Percentiles rank a stretch among this genome's conserved stretches.
phyloP scores from a whole-genome alignment of 2,329 filamentous ascomycete species.

The Xylaria sp. region DNA sequence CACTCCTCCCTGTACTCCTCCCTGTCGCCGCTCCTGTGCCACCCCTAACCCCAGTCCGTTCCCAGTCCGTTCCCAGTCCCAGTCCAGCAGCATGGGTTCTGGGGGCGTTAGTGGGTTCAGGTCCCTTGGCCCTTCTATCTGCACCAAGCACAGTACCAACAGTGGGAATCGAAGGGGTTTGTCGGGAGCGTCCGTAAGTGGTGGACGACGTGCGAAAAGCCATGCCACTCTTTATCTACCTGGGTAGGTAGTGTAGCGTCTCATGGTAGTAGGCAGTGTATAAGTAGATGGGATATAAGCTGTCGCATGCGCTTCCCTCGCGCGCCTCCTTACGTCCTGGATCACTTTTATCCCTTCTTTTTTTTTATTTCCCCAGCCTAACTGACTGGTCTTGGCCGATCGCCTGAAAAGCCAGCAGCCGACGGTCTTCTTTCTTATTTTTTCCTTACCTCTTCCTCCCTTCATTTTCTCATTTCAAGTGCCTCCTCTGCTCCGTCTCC shows the following conservation, averaged over 20 bases:
- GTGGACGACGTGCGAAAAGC: slow-evolving; percentile 2
- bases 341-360: slow-evolving; percentile 24
- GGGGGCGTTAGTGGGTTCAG: too few species aligned
- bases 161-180: slow-evolving; percentile 7
- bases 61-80: too few species aligned
- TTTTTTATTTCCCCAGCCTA: slow-evolving; percentile 15
- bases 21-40: background rate
- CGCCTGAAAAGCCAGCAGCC: slow-evolving; percentile 20
- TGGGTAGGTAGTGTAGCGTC: background rate
- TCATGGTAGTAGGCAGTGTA: slow-evolving; percentile 5
- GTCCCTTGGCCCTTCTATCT: too few species aligned
- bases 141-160: slow-evolving; percentile 26
- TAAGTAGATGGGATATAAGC: slow-evolving; percentile 31
- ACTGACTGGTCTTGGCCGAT: slow-evolving; percentile 16
- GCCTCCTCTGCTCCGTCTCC: background rate
- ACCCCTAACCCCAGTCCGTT: too few species aligned
- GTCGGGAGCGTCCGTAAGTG: slow-evolving; percentile 13
- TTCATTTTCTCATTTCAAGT: background rate
- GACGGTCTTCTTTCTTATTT: background rate
- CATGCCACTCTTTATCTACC: background rate
- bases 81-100: too few species aligned
- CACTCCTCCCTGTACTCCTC: background rate
- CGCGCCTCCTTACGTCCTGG: slow-evolving; percentile 10
- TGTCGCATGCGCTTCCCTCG: slow-evolving; percentile 34
- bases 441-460: background rate